A percentile compares a stretch with the other conserved stretches of the same genome.
Evolutionary conservation across 208 protist genomes (phyloP).

Genomic region (Crithidia expoeki): DNA sequence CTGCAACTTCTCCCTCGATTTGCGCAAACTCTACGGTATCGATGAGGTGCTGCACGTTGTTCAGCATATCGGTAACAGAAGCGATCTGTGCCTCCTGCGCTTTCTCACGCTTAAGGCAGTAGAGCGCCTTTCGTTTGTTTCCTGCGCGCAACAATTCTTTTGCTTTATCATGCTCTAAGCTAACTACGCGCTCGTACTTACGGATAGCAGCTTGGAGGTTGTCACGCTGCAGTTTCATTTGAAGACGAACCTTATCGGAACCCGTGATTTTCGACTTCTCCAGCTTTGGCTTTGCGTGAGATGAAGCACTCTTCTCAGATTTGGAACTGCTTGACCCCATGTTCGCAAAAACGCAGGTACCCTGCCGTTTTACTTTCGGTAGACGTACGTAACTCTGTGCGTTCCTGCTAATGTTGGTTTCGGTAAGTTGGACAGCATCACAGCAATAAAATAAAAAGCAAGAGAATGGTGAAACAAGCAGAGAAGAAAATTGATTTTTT

Average conservation of each 20-base stretch:
- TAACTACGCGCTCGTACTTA: conserved; percentile 65
- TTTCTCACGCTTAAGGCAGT: conserved; percentile 80
- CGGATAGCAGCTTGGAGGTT: conserved; percentile 66
- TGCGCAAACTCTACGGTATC: conserved; percentile 80
- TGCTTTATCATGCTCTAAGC: conserved; percentile 64
- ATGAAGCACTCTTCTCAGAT: conserved; percentile 1
- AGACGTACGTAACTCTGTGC: no score
- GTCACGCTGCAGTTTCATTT: conserved; percentile 86
- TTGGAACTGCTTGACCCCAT: conserved; percentile 30
- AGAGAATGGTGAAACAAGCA: no score
- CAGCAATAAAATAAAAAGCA: no score
- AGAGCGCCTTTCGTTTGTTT: conserved; percentile 76
- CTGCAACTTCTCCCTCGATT: conserved; percentile 76
- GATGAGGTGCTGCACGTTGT: conserved; percentile 80
- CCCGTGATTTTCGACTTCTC: conserved; percentile 52
- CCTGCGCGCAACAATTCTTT: conserved; percentile 65
- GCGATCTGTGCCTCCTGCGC: conserved; percentile 61
- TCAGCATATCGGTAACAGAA: conserved; percentile 67
- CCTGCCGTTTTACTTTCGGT: no score
- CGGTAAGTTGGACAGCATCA: no score
- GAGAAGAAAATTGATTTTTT: no score
- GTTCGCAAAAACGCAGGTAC: no score
- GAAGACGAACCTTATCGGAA: conserved; percentile 72
- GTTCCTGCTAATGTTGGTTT: no score
- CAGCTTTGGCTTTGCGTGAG: conserved; percentile 4